Percentiles rank a stretch among this genome's conserved stretches.
Conservation (phyloP, 2,329 filamentous ascomycete species). For the Parafenestella ontariensis region DNA sequence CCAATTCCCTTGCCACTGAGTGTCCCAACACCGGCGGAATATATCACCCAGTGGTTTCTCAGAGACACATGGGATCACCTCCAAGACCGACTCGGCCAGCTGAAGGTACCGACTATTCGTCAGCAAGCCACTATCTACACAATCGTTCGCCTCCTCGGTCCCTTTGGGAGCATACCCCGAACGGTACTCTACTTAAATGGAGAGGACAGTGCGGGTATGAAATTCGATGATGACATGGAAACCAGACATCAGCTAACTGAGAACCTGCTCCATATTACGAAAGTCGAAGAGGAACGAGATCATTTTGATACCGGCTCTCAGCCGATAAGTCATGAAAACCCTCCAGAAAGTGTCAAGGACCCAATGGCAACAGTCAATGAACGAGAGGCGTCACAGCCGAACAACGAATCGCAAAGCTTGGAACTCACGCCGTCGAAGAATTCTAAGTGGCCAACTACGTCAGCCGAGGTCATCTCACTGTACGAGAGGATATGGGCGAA, state of each 20-base stretch:
- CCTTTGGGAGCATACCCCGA: no score
- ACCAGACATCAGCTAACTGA: no score
- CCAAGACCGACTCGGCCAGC: background rate
- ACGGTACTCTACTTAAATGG: no score
- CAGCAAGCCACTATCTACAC: background rate
- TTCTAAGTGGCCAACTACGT: background rate
- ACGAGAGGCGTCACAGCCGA: no score
- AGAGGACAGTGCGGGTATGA: no score
- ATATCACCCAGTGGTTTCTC: background rate
- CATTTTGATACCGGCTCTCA: no score
- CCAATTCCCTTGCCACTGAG: background rate
- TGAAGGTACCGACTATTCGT: background rate
- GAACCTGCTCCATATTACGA: no score
- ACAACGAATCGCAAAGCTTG: background rate
- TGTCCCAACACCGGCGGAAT: background rate
- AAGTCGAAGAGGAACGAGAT: no score
- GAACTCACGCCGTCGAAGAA: background rate
- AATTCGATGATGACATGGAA: no score
- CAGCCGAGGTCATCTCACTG: background rate
- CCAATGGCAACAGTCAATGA: no score
- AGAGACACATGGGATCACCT: background rate
- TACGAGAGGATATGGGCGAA: background rate
- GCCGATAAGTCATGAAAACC: no score
- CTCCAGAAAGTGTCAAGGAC: no score
- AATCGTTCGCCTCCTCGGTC: background rate